Base-by-base conservation (phyloP, 2,329 filamentous ascomycete genomes). In the Pseudogymnoascus sp. region DNA sequence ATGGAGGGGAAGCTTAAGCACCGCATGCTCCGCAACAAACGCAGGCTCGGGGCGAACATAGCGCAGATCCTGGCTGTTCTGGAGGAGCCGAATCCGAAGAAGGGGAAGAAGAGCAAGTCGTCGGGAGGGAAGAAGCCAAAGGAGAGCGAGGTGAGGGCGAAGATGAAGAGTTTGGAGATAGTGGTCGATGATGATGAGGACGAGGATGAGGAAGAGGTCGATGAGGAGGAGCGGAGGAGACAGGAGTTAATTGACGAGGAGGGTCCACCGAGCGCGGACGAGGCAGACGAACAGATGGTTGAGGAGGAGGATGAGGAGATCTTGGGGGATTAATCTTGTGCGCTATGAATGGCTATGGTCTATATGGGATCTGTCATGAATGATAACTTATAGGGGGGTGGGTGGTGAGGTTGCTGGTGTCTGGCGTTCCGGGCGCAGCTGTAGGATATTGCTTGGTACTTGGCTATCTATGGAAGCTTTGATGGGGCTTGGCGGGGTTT, bases 21-120 rank as follows among this genome's bases (percentile, higher is more conserved):
- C 69, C 83, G 92, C 18, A 79, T 99, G 21, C 81, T 88, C 70
- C 83, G 90, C 68, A 97, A 99, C 76, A 88, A 88, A 72, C 79
- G 78, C n/a, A 86, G 85, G 71, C 81, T 99, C 2, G 95, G 95
- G 2, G 79, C 84, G 54, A 97, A 95, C 73, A 96, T 90, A 80
- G 90, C 88, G 71, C 91, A 95, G 70, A 86, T 97, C 5, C n/a
- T 60, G 7, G 84, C 85, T 7, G 95, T 88, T 73, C 79, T 97
- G 3, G 92, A 96, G 70, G 84, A 88, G 64, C 80, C 81, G 60
- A 86, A 87, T 70, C 75, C 83, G 47, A 80, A 80, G 62, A 68
- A 68, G 62, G 62, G 66, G 2, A 73, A 73, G 67, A 73, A 71
- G 72, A 73, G 65, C 11, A 67, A 68, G 39, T 74, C 75, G 39